phyloP scores from a whole-genome alignment of 2,329 filamentous ascomycete species.

The Scedosporium aurantiacum region DNA sequence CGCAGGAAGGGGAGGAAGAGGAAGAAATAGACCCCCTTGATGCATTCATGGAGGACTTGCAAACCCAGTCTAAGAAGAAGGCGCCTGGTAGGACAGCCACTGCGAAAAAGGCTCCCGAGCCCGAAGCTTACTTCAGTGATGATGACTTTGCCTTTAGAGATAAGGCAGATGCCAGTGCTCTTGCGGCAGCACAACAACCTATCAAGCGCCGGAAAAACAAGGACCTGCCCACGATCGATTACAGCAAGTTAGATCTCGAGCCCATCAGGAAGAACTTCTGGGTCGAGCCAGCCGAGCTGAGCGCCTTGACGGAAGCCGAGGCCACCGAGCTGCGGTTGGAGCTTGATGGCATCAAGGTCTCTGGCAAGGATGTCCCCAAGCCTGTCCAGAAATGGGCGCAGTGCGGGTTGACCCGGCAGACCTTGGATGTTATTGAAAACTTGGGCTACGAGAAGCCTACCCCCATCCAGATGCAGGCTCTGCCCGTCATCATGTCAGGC shows the following conservation, averaged over 20 bases:
- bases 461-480: constrained; percentile 87
- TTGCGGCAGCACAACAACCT: constrained; percentile 32
- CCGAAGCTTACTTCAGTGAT: constrained; percentile 81
- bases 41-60: constrained; percentile 79
- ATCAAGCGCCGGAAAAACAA: constrained; percentile 72
- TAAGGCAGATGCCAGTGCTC: constrained; percentile 31
- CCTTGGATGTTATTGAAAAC: constrained; percentile 71
- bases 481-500: constrained; percentile 91
- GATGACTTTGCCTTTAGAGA: constrained; percentile 55
- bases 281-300: constrained; percentile 75
- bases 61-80: constrained; percentile 15
- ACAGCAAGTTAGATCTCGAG: constrained; percentile 74
- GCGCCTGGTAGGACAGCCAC: constrained; percentile 12
- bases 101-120: constrained; percentile 50
- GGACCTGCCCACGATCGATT: constrained; percentile 80
- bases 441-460: constrained; percentile 83
- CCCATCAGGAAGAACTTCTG: constrained; percentile 92
- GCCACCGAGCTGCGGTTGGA: constrained; percentile 72
- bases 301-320: constrained; percentile 74
- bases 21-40: constrained; percentile 67
- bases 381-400: constrained; percentile 96
- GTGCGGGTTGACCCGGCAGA: constrained; percentile 78
- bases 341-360: constrained; percentile 90
- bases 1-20: constrained; percentile 30
- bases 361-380: constrained; percentile 77